Conservation (phyloP, 768 basidiomycete genomes). For the Leucocoprinus birnbaumii region DNA sequence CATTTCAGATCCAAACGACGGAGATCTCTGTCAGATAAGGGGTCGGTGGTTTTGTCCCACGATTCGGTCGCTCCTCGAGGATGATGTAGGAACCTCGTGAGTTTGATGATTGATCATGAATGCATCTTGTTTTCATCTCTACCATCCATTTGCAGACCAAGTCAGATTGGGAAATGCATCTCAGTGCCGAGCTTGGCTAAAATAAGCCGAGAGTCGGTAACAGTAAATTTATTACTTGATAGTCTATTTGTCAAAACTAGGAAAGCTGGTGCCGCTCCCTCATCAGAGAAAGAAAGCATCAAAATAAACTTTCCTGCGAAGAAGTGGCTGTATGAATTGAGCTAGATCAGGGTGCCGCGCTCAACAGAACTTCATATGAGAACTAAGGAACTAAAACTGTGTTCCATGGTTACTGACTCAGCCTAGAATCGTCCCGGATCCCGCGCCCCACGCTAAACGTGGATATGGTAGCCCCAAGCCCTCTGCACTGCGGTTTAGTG, state of each 20-base stretch:
- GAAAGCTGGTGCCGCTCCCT: no score
- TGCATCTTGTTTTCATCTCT: background rate
- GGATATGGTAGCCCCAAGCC: background rate
- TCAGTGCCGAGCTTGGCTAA: background rate
- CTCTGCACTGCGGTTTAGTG: no score
- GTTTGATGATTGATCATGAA: slow-evolving; percentile 7
- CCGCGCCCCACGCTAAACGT: background rate
- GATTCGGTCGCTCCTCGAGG: slow-evolving; percentile 34
- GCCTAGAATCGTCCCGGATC: background rate
- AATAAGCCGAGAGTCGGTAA: no score
- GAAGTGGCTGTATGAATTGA: background rate
- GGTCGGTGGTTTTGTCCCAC: slow-evolving; percentile 34
- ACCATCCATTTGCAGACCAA: background rate
- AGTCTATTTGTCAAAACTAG: no score
- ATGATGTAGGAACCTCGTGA: slow-evolving; percentile 5
- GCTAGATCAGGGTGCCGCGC: background rate
- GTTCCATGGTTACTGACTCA: background rate
- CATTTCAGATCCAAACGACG: slow-evolving; percentile 34
- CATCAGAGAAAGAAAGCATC: no score
- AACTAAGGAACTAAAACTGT: background rate
- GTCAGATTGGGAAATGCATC: background rate
- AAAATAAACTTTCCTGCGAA: background rate
- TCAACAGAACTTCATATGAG: background rate
- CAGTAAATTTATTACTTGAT: no score
- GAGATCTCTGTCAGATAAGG: slow-evolving; percentile 33